Evolutionary conservation across 1,139 yeast species (phyloP).

Genomic region (Saccharomyces hybrid): DNA sequence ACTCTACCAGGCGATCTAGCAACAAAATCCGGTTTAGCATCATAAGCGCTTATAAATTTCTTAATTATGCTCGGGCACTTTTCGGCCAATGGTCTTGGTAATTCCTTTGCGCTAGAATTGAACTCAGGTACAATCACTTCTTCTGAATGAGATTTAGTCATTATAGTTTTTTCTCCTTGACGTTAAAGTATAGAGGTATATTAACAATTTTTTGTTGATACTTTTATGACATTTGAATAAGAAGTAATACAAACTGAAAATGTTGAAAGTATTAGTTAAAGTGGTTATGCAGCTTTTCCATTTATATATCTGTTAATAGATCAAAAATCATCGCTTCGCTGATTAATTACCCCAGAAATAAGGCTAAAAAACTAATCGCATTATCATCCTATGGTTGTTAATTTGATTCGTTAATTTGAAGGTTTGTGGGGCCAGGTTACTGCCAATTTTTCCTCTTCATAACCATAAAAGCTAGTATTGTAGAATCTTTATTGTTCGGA

Average conservation of each 20-base stretch:
- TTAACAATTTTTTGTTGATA: background rate
- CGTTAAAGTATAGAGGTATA: background rate
- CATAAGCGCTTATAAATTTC: slow-evolving; percentile 5
- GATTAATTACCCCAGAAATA: background rate
- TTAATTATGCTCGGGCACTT: background rate
- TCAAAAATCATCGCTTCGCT: background rate
- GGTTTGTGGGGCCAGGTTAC: background rate
- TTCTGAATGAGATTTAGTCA: background rate
- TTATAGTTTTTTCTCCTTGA: background rate
- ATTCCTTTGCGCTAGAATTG: background rate
- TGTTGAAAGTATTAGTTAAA: background rate
- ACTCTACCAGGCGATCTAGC: slow-evolving; percentile 70
- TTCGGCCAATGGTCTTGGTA: background rate
- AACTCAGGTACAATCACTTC: background rate
- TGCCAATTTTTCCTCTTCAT: background rate
- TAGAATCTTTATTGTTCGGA: background rate
- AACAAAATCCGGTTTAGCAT: slow-evolving; percentile 32
- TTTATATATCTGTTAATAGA: background rate
- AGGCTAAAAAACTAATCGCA: background rate
- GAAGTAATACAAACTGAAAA: background rate
- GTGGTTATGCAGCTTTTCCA: background rate
- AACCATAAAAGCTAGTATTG: background rate
- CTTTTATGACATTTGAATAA: background rate
- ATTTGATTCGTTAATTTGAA: background rate
- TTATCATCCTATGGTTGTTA: background rate